Evolutionary conservation across 2,329 filamentous ascomycete genomes (phyloP), one percentile per base, ranked within the genome.

Genomic region (Talaromyces funiculosus): DNA sequence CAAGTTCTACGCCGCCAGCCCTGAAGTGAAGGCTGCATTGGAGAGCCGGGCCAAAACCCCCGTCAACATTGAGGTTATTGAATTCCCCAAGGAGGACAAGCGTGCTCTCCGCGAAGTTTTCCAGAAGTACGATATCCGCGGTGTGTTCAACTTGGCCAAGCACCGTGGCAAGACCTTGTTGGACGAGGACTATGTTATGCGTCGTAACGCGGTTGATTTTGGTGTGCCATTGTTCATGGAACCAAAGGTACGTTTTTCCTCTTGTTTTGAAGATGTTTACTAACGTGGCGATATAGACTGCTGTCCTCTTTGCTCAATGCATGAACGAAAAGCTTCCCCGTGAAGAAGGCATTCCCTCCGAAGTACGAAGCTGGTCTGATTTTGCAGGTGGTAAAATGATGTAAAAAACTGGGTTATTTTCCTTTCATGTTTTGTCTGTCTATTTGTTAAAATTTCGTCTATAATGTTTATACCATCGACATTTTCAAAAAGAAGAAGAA

Each of bases 181-280:
- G 63, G 94, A 99, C 73, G 90, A 95, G 71, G 92, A 99, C 81
- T 99, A 99, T 71, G 92, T 99, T 61, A 97, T 97, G 93, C 86
- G 94, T 71, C 86, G 94, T 74, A 99, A 99, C 73, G 94, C 94
- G 29, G 94, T 99, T 60, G 94, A 99, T 79, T 99, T 99, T 75
- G 93, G 93, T 68, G 92, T 97, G 33, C 94, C 94, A 53, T 82
- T 99, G 60, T 97, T 99, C 77, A 97, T 97, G 92, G 93, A 97
- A 81, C 91, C 92, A 59, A 93, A 94, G 88, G 92, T 95, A 80
- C 85, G 7, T 16, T 2, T 12, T 10, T n/a, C 2, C 10, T 33
- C 10, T 20, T 20, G 1, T 51, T 6, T 31, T 3, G 7, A 5
- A 6, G 3, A 1, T 16, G 22, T 18, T 35, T 26, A 14, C 47